phyloP scores from a whole-genome alignment of 805 yeast species.

The Saccharomycopsis oosterbeekiorum region DNA sequence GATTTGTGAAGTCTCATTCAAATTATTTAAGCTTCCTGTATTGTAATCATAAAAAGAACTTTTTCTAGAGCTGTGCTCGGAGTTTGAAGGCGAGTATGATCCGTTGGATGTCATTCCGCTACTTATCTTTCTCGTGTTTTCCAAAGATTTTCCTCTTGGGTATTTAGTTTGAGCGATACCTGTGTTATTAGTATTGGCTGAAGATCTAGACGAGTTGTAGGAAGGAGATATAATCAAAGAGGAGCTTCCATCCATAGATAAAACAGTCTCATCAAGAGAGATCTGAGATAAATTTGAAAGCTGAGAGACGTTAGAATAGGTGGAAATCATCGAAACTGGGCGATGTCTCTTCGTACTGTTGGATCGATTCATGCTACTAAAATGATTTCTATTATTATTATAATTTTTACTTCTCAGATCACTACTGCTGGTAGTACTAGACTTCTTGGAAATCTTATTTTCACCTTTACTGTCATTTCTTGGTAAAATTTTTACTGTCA shows the following conservation, averaged over 20 bases:
- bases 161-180: slow-evolving; percentile 1
- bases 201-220: neutral
- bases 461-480: neutral
- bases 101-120: slow-evolving; percentile 13
- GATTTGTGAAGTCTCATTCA: slow-evolving; percentile 12
- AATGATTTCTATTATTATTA: neutral
- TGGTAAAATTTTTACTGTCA: neutral
- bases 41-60: slow-evolving; percentile 19
- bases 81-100: slow-evolving; percentile 17
- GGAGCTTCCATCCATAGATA: slow-evolving; percentile 14
- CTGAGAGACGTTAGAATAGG: slow-evolving; percentile 14
- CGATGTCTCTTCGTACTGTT: slow-evolving; percentile 1
- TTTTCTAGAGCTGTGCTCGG: slow-evolving; percentile 18
- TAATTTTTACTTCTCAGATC: neutral
- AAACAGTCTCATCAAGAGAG: slow-evolving; percentile 17
- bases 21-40: slow-evolving; percentile 10
- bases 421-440: neutral
- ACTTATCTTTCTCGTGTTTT: slow-evolving; percentile 1
- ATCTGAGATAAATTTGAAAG: slow-evolving; percentile 14
- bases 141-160: slow-evolving; percentile 9
- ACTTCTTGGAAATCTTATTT: neutral
- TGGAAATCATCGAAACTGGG: slow-evolving; percentile 15
- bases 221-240: slow-evolving; percentile 9
- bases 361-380: neutral
- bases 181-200: neutral